phyloP scores from a whole-genome alignment of 352 stramenopile genomes.

The Pythium volutum region DNA sequence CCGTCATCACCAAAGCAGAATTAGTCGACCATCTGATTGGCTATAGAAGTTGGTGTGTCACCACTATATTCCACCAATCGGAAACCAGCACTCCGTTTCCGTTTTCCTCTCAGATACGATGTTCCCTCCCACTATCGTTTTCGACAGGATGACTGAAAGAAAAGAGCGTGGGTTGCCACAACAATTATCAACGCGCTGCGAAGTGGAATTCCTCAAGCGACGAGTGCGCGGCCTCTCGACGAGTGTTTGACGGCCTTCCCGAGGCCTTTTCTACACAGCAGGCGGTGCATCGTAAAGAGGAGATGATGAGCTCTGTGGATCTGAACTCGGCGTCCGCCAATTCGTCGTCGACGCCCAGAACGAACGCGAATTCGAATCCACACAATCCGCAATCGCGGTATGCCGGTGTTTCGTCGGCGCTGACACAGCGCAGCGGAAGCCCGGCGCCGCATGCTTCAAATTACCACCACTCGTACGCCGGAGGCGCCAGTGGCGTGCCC shows the following conservation, averaged over 20 bases:
- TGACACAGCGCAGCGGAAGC: slow-evolving; percentile 5
- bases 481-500: slow-evolving; percentile 2
- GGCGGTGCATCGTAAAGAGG: not conserved
- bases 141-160: slow-evolving; percentile 16
- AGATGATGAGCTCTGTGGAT: slow-evolving; percentile 33
- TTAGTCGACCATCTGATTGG: slow-evolving; percentile 18
- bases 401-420: slow-evolving; percentile 1
- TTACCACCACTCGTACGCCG: slow-evolving; percentile 6
- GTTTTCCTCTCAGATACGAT: slow-evolving; percentile 11
- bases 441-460: slow-evolving; percentile 8
- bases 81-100: not conserved
- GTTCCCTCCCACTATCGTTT: slow-evolving; percentile 15
- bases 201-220: too few relatives aligned
- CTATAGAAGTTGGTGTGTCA: slow-evolving; percentile 21
- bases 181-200: slow-evolving; percentile 7
- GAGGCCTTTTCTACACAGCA: not conserved
- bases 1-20: not conserved
- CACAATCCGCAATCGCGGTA: slow-evolving; percentile 15
- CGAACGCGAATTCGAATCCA: slow-evolving; percentile 6
- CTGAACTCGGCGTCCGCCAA: slow-evolving; percentile 17
- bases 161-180: slow-evolving; percentile 14
- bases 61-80: slow-evolving; percentile 20
- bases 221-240: not conserved
- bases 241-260: slow-evolving; percentile 1
- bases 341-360: slow-evolving; percentile 19